Evolutionary conservation across 148 eudicot species (phyloP).

Genomic region (Vaccinium macrocarpon): DNA sequence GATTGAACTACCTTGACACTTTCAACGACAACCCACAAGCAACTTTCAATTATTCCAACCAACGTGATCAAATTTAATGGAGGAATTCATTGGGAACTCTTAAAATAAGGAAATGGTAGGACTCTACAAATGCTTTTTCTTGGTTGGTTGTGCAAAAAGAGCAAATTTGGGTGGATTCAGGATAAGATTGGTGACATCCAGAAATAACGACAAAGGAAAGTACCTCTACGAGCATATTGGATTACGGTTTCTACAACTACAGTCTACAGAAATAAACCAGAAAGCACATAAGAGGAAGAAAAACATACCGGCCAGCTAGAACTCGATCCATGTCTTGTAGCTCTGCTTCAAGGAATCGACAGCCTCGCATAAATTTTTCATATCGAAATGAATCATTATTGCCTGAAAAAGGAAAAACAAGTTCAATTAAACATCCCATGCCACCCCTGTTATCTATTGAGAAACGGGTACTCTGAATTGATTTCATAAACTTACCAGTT

Average conservation of each 20-base stretch:
- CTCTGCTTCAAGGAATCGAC: slow-evolving; percentile 92
- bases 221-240: background rate
- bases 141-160: background rate
- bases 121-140: background rate
- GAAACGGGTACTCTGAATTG: background rate
- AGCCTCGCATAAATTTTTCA: slow-evolving; percentile 85
- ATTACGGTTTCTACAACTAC: background rate
- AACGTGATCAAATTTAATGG: slow-evolving; percentile 26
- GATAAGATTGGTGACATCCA: no score
- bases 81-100: slow-evolving; percentile 11
- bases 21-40: slow-evolving; percentile 7
- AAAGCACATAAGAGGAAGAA: background rate
- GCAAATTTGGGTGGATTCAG: background rate
- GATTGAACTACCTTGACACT: slow-evolving; percentile 8
- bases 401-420: slow-evolving; percentile 35
- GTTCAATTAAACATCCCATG: background rate
- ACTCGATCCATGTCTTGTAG: slow-evolving; percentile 85
- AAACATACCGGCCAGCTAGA: slow-evolving; percentile 70
- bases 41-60: slow-evolving; percentile 25
- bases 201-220: background rate
- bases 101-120: no score
- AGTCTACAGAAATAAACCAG: background rate
- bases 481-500: slow-evolving; percentile 34
- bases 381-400: slow-evolving; percentile 76
- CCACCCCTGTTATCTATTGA: background rate